phyloP scores from a whole-genome alignment of 2,329 filamentous ascomycete species.

The Exophiala oligosperma region DNA sequence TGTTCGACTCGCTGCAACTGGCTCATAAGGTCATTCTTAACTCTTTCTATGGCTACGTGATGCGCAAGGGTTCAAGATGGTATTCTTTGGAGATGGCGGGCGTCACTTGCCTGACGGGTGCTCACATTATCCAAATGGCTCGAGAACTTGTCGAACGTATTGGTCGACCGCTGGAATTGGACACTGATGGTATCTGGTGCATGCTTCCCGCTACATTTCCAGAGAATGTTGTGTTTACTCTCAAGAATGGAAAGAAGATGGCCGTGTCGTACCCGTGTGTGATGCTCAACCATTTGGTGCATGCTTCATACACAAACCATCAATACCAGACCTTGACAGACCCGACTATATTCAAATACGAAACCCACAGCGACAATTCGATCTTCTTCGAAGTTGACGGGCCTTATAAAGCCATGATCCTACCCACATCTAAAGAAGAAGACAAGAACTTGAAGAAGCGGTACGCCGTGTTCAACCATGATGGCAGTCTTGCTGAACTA shows the following conservation, averaged over 20 bases:
- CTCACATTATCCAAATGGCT: constrained; percentile 95
- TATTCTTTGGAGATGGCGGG: constrained; percentile 99
- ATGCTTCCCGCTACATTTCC: constrained; percentile 96
- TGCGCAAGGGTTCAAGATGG: constrained; percentile 98
- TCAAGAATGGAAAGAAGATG: constrained; percentile 95
- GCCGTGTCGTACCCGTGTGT: constrained; percentile 97
- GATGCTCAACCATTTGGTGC: constrained; percentile 97
- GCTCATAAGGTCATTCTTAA: constrained; percentile 99
- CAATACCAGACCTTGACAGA: constrained; percentile 93
- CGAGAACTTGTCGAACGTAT: constrained; percentile 90
- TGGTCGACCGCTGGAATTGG: constrained; percentile 86
- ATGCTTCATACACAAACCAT: constrained; percentile 92
- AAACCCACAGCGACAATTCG: constrained; percentile 96
- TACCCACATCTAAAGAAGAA: constrained; percentile 97
- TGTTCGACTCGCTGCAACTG: constrained; percentile 93
- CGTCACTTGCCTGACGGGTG: constrained; percentile 94
- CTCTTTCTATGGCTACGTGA: constrained; percentile 98
- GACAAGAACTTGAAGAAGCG: constrained; percentile 99
- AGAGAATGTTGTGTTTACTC: constrained; percentile 90
- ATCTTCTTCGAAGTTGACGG: constrained; percentile 99
- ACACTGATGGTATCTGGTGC: constrained; percentile 99
- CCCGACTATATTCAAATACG: constrained; percentile 77
- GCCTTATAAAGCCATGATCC: constrained; percentile 94
- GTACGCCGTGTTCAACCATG: constrained; percentile 98
- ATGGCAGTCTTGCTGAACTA: constrained; percentile 89